A percentile compares a stretch with the other conserved stretches of the same genome.
phyloP scores from a whole-genome alignment of 2,329 filamentous ascomycete species.

The Rugonectria rugulosa region DNA sequence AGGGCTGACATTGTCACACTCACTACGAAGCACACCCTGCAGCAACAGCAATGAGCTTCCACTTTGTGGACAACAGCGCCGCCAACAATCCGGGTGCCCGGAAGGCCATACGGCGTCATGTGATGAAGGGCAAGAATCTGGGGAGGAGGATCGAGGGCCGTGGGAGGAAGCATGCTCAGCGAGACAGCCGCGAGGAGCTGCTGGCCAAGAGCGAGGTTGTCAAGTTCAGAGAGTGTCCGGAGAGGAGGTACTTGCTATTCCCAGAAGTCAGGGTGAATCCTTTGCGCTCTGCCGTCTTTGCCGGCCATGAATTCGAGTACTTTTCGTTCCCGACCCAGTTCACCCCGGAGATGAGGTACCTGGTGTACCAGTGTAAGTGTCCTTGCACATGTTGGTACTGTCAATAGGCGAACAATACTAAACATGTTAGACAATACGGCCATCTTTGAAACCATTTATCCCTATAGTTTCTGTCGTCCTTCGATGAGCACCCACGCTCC shows the following conservation, averaged over 20 bases:
- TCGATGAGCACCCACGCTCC: slow-evolving; percentile 15
- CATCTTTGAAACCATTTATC: slow-evolving; percentile 27
- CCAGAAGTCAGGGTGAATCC: slow-evolving; percentile 22
- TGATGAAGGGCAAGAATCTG: slow-evolving; percentile 35
- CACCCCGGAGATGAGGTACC: slow-evolving; percentile 29
- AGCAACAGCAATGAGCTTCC: slow-evolving; percentile 32
- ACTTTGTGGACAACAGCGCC: slow-evolving; percentile 27
- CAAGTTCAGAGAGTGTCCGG: background rate
- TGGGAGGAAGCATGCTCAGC: slow-evolving; percentile 29
- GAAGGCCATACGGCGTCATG: slow-evolving; percentile 31
- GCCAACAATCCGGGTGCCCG: slow-evolving; percentile 13
- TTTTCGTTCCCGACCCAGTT: slow-evolving; percentile 33
- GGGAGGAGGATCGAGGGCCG: slow-evolving; percentile 29
- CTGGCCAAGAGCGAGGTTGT: no score
- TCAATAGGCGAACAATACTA: background rate
- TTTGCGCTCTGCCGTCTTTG: slow-evolving; percentile 12
- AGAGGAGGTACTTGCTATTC: slow-evolving; percentile 18
- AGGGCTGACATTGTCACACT: background rate
- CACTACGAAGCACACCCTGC: no score
- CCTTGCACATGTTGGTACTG: no score
- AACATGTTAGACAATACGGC: slow-evolving; percentile 23
- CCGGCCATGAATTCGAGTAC: slow-evolving; percentile 28
- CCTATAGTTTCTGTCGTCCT: slow-evolving; percentile 27
- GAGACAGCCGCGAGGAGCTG: no score
- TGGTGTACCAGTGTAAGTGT: slow-evolving; percentile 33